Conservation (phyloP, 371 early-diverging fungal genomes). For the Apophysomyces variabilis region DNA sequence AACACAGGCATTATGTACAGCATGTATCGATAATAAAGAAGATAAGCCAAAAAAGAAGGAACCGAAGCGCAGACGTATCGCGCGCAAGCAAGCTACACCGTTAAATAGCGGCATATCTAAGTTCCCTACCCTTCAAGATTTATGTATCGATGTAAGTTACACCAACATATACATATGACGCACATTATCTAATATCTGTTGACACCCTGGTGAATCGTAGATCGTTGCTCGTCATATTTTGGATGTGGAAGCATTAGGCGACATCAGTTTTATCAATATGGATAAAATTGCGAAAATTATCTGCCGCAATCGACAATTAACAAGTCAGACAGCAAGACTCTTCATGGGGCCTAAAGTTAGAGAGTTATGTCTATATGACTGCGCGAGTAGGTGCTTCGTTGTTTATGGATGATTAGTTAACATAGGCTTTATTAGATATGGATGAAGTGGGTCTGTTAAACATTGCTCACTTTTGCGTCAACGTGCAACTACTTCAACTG, state of each 20-base stretch:
- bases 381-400: conserved; percentile 58
- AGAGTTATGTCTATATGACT: conserved; percentile 76
- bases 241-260: conserved; percentile 82
- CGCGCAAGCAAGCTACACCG: conserved; percentile 15
- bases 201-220: conserved; percentile 25
- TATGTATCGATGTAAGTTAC: conserved; percentile 66
- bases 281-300: conserved; percentile 82
- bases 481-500: conserved; percentile 62
- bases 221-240: conserved; percentile 75
- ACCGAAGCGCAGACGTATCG: neutral
- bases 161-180: neutral
- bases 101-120: conserved; percentile 27
- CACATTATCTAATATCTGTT: neutral
- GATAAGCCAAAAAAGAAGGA: conserved; percentile 34
- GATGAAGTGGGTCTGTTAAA: conserved; percentile 55
- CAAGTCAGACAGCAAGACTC: conserved; percentile 64
- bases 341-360: conserved; percentile 71
- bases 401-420: neutral
- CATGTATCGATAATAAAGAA: conserved; percentile 45
- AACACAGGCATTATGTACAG: conserved; percentile 46
- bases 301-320: conserved; percentile 73
- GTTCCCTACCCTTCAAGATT: conserved; percentile 59
- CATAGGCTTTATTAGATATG: conserved; percentile 44
- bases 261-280: conserved; percentile 70
- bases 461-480: conserved; percentile 71